These are phyloP conservation scores for Colletotrichum trifolii DNA, from an alignment of 2,329 filamentous ascomycete genomes.

Conservation along the genomic window DNA sequence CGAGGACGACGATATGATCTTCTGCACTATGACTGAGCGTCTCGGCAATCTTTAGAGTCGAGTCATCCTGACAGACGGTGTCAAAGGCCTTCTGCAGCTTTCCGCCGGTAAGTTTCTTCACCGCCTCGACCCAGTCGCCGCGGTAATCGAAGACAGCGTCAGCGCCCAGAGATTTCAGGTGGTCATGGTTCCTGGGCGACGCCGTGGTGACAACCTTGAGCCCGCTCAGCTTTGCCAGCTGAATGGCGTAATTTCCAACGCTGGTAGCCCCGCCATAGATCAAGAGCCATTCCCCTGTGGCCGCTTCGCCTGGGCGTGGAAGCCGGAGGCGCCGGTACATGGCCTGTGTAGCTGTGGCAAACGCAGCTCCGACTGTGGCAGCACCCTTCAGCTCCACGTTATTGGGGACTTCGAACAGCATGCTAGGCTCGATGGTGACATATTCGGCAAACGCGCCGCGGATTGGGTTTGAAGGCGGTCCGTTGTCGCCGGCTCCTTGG, in stretches of 20 bases:
- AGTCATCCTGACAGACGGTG: slow-evolving; percentile 44
- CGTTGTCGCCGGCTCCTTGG: slow-evolving; percentile 39
- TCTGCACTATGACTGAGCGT: slow-evolving; percentile 39
- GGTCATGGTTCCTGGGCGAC: slow-evolving; percentile 47
- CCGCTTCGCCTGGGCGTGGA: background rate
- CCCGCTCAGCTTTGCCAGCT: slow-evolving; percentile 8
- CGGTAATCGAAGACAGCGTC: slow-evolving; percentile 59
- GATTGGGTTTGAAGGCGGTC: slow-evolving; percentile 7
- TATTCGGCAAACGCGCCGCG: slow-evolving; percentile 17
- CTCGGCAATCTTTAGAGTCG: slow-evolving; percentile 42
- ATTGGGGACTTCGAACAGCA: background rate
- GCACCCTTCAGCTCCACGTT: background rate
- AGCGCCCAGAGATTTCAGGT: slow-evolving; percentile 55
- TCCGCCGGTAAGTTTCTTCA: slow-evolving; percentile 36
- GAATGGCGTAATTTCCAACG: slow-evolving; percentile 25
- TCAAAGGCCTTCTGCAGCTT: slow-evolving; percentile 40
- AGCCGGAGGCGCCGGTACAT: slow-evolving; percentile 8
- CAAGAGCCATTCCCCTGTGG: slow-evolving; percentile 34
- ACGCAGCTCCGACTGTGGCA: background rate
- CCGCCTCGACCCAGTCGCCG: slow-evolving; percentile 1
- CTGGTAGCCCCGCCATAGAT: slow-evolving; percentile 42
- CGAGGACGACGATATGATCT: slow-evolving; percentile 43
- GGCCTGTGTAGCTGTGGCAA: slow-evolving; percentile 6
- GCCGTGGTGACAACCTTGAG: background rate
- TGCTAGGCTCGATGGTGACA: slow-evolving; percentile 3